Conservation (phyloP, 129 eudicot genomes). For the Chrysanthemum makinoi region DNA sequence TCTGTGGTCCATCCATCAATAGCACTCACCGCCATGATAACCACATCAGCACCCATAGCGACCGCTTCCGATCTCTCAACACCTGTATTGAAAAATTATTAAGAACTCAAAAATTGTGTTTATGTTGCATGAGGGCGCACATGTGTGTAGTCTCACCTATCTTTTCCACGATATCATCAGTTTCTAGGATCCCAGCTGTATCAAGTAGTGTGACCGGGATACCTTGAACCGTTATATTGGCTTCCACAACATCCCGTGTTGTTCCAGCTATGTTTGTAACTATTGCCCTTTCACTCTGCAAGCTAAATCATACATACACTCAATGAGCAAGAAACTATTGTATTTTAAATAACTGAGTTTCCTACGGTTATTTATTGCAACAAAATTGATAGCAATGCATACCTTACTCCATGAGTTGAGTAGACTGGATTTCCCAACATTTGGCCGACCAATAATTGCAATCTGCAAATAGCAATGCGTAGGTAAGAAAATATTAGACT, state of each 20-base stretch:
- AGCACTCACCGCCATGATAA: slow-evolving; percentile 89
- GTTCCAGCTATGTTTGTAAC: slow-evolving; percentile 98
- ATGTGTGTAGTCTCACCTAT: slow-evolving; percentile 53
- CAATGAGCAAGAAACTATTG: slow-evolving; percentile 16
- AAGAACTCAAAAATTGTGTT: too few relatives aligned
- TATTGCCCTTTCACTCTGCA: slow-evolving; percentile 99
- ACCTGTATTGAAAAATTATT: slow-evolving; percentile 42
- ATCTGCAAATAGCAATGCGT: slow-evolving; percentile 43
- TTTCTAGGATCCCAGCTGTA: slow-evolving; percentile 97
- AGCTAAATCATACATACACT: slow-evolving; percentile 55
- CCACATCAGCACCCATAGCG: slow-evolving; percentile 79
- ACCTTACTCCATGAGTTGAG: slow-evolving; percentile 99
- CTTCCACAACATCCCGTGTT: slow-evolving; percentile 90
- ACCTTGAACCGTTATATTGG: slow-evolving; percentile 72
- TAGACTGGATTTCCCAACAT: slow-evolving; percentile 98
- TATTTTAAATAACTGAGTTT: too few relatives aligned
- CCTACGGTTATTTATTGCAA: too few relatives aligned
- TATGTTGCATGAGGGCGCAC: too few relatives aligned
- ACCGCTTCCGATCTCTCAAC: slow-evolving; percentile 96
- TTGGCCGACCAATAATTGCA: slow-evolving; percentile 98
- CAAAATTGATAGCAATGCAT: slow-evolving; percentile 12
- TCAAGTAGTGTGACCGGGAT: slow-evolving; percentile 95
- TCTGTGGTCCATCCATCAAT: slow-evolving; percentile 87
- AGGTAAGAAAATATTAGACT: slow-evolving; percentile 5
- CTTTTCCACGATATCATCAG: slow-evolving; percentile 81